phyloP scores from a whole-genome alignment of 2,329 filamentous ascomycete species.

The Geosmithia putterillii region DNA sequence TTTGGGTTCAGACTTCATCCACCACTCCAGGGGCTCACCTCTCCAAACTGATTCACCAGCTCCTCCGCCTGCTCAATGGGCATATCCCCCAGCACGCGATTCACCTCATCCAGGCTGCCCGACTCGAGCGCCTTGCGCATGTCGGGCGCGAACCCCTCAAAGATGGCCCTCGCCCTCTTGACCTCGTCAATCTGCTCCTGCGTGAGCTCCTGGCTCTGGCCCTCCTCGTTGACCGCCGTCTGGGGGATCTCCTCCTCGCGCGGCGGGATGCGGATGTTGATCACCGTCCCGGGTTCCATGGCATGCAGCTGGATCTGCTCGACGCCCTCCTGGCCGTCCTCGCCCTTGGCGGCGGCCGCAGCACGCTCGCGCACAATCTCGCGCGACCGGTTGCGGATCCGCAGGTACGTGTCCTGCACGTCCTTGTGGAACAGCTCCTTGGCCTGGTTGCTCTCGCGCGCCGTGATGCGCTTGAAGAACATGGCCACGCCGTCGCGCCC shows the following conservation, averaged over 20 bases:
- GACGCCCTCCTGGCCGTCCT: slow-evolving; percentile 42
- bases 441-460: slow-evolving; percentile 68
- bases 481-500: slow-evolving; percentile 68
- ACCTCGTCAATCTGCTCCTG: slow-evolving; percentile 29
- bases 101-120: slow-evolving; percentile 61
- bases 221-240: too few species aligned
- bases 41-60: slow-evolving; percentile 65
- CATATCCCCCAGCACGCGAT: slow-evolving; percentile 65
- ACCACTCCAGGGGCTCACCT: slow-evolving; percentile 31
- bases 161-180: slow-evolving; percentile 58
- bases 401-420: slow-evolving; percentile 74
- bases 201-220: slow-evolving; percentile 48
- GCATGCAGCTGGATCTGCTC: slow-evolving; percentile 98
- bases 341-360: slow-evolving; percentile 27
- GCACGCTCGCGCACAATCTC: slow-evolving; percentile 52
- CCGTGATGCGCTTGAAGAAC: slow-evolving; percentile 95
- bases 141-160: slow-evolving; percentile 71
- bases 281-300: slow-evolving; percentile 83
- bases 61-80: slow-evolving; percentile 79
- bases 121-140: slow-evolving; percentile 73
- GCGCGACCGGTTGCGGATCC: slow-evolving; percentile 64
- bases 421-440: slow-evolving; percentile 87
- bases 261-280: slow-evolving; percentile 75
- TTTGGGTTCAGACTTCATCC: background rate
- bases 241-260: slow-evolving; percentile 51